Evolutionary conservation across 768 basidiomycete species (phyloP).

Genomic region (Calvatia gigantea): DNA sequence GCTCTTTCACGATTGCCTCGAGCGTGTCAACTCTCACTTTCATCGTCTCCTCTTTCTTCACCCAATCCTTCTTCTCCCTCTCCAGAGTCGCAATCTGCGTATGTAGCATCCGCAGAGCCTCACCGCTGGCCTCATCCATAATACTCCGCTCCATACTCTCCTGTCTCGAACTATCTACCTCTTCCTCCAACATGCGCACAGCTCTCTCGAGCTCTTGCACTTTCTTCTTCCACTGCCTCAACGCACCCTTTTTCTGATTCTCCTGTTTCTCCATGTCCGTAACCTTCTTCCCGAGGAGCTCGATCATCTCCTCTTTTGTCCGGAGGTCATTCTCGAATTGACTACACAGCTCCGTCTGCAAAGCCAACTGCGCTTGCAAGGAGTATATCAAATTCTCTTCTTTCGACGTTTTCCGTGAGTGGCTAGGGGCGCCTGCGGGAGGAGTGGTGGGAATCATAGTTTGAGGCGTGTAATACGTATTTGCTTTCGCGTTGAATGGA

Average conservation of each 20-base stretch:
- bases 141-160: constrained; percentile 79
- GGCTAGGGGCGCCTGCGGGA: constrained; percentile 37
- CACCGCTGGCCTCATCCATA: constrained; percentile 80
- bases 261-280: constrained; percentile 58
- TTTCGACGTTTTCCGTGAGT: constrained; percentile 60
- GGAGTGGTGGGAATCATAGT: constrained; percentile 70
- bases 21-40: constrained; percentile 45
- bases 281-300: constrained; percentile 52
- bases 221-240: constrained; percentile 72
- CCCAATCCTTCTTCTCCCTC: constrained; percentile 53
- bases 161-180: constrained; percentile 80
- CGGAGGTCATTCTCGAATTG: constrained; percentile 76
- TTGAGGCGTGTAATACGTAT: constrained; percentile 75
- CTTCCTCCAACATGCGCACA: constrained; percentile 72
- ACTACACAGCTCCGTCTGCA: constrained; percentile 71
- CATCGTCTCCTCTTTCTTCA: constrained; percentile 37
- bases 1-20: constrained; percentile 43
- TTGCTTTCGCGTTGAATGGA: constrained; percentile 70
- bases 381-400: constrained; percentile 71
- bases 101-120: constrained; percentile 78
- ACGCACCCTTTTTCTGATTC: constrained; percentile 48
- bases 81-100: constrained; percentile 75
- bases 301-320: constrained; percentile 71
- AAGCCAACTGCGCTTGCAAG: constrained; percentile 68
- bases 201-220: constrained; percentile 69